Percentiles rank a stretch among this genome's conserved stretches.
Conservation (phyloP, 495 filamentous ascomycete genomes). For the Aspergillus indologenus region DNA sequence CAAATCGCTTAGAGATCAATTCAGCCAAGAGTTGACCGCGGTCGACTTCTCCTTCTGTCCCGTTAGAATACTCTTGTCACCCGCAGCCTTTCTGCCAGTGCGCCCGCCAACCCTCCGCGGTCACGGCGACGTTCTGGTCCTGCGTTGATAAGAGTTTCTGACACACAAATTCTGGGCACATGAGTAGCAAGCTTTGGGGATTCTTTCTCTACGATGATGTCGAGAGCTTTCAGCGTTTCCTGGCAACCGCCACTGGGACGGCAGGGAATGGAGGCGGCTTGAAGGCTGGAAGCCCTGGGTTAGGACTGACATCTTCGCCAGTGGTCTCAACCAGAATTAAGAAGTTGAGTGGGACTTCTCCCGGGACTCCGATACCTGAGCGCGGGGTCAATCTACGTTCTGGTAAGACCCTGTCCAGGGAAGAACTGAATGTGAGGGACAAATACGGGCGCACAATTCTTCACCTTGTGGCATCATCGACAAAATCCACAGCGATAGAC, state of each 20-base stretch:
- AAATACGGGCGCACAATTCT: constrained; percentile 75
- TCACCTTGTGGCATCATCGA: constrained; percentile 77
- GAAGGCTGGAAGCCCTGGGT: constrained; percentile 49
- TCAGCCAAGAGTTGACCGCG: constrained; percentile 15
- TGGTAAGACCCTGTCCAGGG: constrained; percentile 49
- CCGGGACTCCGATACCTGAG: constrained; percentile 28
- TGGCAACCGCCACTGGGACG: constrained; percentile 62
- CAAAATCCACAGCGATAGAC: constrained; percentile 57
- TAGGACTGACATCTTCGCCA: constrained; percentile 48
- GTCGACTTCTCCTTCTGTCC: constrained; percentile 13
- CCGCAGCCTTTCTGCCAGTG: constrained; percentile 67
- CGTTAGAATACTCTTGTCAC: constrained; percentile 41
- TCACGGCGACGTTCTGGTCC: constrained; percentile 78
- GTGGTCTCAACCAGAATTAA: constrained; percentile 41
- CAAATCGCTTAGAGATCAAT: background rate
- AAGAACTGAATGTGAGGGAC: constrained; percentile 82
- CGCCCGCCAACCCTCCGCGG: constrained; percentile 71
- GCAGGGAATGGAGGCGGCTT: constrained; percentile 34
- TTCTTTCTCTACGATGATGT: constrained; percentile 95
- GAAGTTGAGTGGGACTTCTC: constrained; percentile 28
- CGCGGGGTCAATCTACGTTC: constrained; percentile 20
- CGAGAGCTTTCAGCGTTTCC: constrained; percentile 79
- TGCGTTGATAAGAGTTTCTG: constrained; percentile 61
- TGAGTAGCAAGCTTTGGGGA: constrained; percentile 96
- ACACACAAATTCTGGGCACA: constrained; percentile 56